phyloP scores from a whole-genome alignment of 2,329 filamentous ascomycete genomes.

The Tolypocladium tundrense region DNA sequence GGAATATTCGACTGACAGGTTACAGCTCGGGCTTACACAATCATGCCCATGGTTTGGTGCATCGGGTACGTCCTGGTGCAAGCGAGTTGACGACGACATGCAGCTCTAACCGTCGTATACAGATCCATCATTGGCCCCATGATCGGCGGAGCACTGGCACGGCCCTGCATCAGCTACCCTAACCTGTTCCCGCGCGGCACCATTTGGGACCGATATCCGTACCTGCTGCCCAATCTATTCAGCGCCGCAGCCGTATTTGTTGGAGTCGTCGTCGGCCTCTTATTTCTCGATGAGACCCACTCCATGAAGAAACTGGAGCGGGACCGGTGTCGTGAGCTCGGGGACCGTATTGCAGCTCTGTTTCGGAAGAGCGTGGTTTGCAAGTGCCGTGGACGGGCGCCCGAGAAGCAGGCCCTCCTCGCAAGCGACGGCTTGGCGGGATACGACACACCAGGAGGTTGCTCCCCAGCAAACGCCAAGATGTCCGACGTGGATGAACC shows the following conservation, averaged over 20 bases:
- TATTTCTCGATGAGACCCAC: constrained; percentile 94
- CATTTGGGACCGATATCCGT: constrained; percentile 80
- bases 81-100: no score
- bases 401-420: constrained; percentile 54
- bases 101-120: constrained; percentile 16
- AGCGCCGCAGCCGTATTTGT: constrained; percentile 69
- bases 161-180: constrained; percentile 77
- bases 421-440: constrained; percentile 50
- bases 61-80: constrained; percentile 54
- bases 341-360: constrained; percentile 54
- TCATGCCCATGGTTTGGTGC: constrained; percentile 98
- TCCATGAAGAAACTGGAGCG: constrained; percentile 64
- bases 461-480: neutral
- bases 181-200: constrained; percentile 59
- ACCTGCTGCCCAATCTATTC: constrained; percentile 85
- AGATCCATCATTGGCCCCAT: constrained; percentile 87
- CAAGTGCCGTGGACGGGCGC: constrained; percentile 26
- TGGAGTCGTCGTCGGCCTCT: constrained; percentile 66
- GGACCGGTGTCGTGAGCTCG: constrained; percentile 68
- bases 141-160: constrained; percentile 80
- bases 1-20: constrained; percentile 8
- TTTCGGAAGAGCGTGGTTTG: constrained; percentile 21
- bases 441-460: constrained; percentile 42
- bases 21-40: constrained; percentile 79
- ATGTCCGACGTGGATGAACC: constrained; percentile 37